Conservation (phyloP, 768 basidiomycete species). For the Rubroboletus pulcherrimus region DNA sequence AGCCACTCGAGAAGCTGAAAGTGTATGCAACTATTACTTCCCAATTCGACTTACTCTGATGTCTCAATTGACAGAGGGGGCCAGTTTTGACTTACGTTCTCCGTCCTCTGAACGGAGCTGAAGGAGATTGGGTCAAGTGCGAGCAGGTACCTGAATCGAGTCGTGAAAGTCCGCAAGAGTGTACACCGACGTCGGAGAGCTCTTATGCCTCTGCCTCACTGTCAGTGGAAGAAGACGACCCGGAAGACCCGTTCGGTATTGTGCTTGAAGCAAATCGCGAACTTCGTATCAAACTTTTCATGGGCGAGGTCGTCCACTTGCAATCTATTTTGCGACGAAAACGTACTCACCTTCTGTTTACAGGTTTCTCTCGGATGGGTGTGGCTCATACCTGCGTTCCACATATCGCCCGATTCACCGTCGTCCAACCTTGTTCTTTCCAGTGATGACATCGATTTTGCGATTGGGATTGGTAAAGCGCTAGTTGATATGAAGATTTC, state of each 20-base stretch:
- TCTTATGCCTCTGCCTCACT: background rate
- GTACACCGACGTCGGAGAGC: background rate
- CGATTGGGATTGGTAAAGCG: slow-evolving; percentile 65
- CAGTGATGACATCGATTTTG: slow-evolving; percentile 71
- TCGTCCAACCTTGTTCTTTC: slow-evolving; percentile 40
- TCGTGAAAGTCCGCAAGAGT: background rate
- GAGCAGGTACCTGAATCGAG: slow-evolving; percentile 8
- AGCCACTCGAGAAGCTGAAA: background rate
- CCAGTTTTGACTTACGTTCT: slow-evolving; percentile 45
- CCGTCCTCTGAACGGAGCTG: slow-evolving; percentile 29
- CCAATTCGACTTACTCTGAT: background rate
- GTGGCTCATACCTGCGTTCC: slow-evolving; percentile 85
- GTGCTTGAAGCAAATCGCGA: slow-evolving; percentile 65
- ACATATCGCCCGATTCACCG: slow-evolving; percentile 54
- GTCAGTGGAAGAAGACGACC: slow-evolving; percentile 7
- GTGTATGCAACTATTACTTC: slow-evolving; percentile 9
- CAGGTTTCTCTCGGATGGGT: slow-evolving; percentile 80
- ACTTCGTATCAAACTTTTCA: slow-evolving; percentile 66
- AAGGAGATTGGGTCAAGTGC: slow-evolving; percentile 39
- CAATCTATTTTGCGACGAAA: background rate
- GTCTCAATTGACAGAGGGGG: slow-evolving; percentile 26
- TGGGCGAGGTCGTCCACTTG: slow-evolving; percentile 54
- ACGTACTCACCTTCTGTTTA: background rate
- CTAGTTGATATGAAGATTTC: slow-evolving; percentile 66
- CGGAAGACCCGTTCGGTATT: slow-evolving; percentile 38